Percentiles rank a stretch among this genome's conserved stretches.
phyloP scores from a whole-genome alignment of 805 yeast species.

The Vanderwaltozyma polyspora region DNA sequence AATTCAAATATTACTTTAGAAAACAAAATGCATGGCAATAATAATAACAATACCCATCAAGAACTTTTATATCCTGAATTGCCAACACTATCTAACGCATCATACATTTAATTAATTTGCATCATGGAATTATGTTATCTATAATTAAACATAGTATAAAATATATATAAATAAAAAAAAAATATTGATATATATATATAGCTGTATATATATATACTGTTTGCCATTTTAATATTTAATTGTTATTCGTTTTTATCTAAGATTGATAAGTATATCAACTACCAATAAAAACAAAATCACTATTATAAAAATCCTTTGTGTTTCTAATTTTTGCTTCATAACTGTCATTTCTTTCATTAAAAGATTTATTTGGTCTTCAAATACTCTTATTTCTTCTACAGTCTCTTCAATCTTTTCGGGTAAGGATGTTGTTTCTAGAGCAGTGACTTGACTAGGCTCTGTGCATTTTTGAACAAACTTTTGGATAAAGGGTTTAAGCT shows the following conservation, averaged over 20 bases:
- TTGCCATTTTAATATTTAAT: background rate
- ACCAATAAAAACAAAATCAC: background rate
- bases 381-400: too few species aligned
- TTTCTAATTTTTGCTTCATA: background rate
- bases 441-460: too few species aligned
- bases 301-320: background rate
- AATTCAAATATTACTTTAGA: background rate
- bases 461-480: background rate
- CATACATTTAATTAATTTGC: constrained; percentile 5
- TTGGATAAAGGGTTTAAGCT: constrained; percentile 1
- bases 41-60: background rate
- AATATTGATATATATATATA: too few species aligned
- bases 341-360: too few species aligned
- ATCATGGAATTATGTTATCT: too few species aligned
- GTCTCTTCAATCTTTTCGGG: too few species aligned
- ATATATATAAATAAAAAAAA: too few species aligned
- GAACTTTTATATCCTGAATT: constrained; percentile 18
- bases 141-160: too few species aligned
- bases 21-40: background rate
- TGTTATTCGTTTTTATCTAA: too few species aligned
- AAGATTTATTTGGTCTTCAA: too few species aligned
- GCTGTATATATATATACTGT: background rate
- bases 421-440: too few species aligned
- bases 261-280: background rate
- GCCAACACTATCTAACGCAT: constrained; percentile 16